Percentiles rank a stretch among this genome's conserved stretches.
These are phyloP conservation scores for Tympanopsis confertula DNA, from an alignment of 2,329 filamentous ascomycete species.

Conservation along the genomic window DNA sequence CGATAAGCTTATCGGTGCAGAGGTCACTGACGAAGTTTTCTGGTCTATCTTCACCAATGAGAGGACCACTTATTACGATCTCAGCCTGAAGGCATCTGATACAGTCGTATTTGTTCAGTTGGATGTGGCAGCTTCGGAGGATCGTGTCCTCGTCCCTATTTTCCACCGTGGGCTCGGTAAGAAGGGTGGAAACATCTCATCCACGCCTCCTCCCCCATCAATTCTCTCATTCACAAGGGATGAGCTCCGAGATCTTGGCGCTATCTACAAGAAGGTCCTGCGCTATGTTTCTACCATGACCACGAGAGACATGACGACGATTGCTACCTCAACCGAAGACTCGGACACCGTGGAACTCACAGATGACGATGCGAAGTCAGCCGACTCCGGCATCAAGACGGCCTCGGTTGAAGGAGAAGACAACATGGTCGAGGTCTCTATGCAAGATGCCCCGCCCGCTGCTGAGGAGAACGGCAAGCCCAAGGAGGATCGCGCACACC, in stretches of 20 bases:
- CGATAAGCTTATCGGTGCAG: too few relatives aligned
- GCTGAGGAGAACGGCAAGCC: neutral
- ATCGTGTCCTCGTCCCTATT: slow-evolving; percentile 61
- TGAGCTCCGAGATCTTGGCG: slow-evolving; percentile 55
- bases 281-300: slow-evolving; percentile 67
- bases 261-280: slow-evolving; percentile 70
- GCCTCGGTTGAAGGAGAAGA: slow-evolving; percentile 80
- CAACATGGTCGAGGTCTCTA: slow-evolving; percentile 78
- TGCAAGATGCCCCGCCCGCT: slow-evolving; percentile 26
- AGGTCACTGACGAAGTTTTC: too few relatives aligned
- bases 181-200: neutral
- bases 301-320: slow-evolving; percentile 54
- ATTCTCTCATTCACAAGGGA: slow-evolving; percentile 65
- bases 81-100: too few relatives aligned
- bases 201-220: slow-evolving; percentile 35
- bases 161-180: slow-evolving; percentile 41
- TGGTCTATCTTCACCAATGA: too few relatives aligned
- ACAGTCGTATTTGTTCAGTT: too few relatives aligned
- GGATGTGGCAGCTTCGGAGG: too few relatives aligned
- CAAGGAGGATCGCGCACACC: too few relatives aligned
- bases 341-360: slow-evolving; percentile 28
- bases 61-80: too few relatives aligned
- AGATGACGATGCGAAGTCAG: slow-evolving; percentile 28
- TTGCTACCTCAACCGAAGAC: slow-evolving; percentile 49
- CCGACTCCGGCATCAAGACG: slow-evolving; percentile 52